Conservation (phyloP, 2,329 filamentous ascomycete genomes). For the Seiridium unicorne region DNA sequence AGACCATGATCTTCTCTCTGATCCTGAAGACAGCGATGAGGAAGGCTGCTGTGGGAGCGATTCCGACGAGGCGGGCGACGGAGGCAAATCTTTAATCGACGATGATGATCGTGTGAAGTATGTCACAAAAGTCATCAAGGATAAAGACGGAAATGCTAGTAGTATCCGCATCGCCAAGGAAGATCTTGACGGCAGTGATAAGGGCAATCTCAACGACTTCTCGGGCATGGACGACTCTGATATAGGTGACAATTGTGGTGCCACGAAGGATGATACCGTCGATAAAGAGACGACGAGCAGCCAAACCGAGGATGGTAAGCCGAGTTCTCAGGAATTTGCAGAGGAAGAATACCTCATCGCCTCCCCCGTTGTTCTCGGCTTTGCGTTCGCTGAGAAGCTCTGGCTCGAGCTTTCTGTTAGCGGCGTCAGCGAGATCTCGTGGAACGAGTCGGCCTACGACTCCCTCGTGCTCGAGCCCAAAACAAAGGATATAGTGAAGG, state of each 20-base stretch:
- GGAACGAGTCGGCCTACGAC: slow-evolving; percentile 81
- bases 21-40: slow-evolving; percentile 44
- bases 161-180: slow-evolving; percentile 31
- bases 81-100: slow-evolving; percentile 16
- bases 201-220: slow-evolving; percentile 56
- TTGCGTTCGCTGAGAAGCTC: slow-evolving; percentile 82
- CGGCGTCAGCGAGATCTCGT: slow-evolving; percentile 75
- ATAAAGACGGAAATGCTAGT: slow-evolving; percentile 36
- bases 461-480: slow-evolving; percentile 70
- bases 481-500: slow-evolving; percentile 69
- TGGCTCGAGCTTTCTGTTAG: slow-evolving; percentile 89
- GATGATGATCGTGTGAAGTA: slow-evolving; percentile 38
- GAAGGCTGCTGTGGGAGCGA: slow-evolving; percentile 38
- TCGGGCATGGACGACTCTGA: slow-evolving; percentile 21
- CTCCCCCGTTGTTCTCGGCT: slow-evolving; percentile 81
- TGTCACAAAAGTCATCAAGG: slow-evolving; percentile 52
- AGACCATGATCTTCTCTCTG: slow-evolving; percentile 60
- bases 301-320: slow-evolving; percentile 25
- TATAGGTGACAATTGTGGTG: no score
- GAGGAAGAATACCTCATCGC: slow-evolving; percentile 84
- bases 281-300: slow-evolving; percentile 15
- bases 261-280: background rate
- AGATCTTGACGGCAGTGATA: slow-evolving; percentile 33
- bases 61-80: slow-evolving; percentile 23
- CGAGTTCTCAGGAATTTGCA: slow-evolving; percentile 55